phyloP scores from a whole-genome alignment of 2,329 filamentous ascomycete species.

The Ophiocordyceps robertsii region DNA sequence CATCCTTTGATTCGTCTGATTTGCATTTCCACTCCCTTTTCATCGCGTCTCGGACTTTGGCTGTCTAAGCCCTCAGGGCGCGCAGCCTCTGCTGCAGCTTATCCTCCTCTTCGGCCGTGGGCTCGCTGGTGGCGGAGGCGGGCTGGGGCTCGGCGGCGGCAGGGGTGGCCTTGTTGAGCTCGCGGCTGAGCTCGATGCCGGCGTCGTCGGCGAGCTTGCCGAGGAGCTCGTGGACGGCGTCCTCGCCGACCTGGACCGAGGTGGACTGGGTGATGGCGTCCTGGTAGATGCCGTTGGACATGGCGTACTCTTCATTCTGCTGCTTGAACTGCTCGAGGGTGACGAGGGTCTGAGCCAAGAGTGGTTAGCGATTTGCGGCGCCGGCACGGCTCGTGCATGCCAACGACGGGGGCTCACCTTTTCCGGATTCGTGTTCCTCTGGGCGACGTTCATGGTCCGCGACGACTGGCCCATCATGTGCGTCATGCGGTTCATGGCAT shows the following conservation, averaged over 20 bases:
- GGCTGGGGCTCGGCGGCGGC: constrained; percentile 45
- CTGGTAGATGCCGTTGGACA: constrained; percentile 65
- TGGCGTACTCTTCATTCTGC: constrained; percentile 51
- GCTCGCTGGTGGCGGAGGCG: constrained; percentile 30
- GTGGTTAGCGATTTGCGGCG: not conserved
- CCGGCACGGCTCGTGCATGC: not conserved
- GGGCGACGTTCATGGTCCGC: constrained; percentile 42
- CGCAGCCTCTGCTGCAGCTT: constrained; percentile 50
- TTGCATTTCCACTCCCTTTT: too few relatives aligned
- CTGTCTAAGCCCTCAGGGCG: constrained; percentile 30
- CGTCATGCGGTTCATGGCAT: constrained; percentile 52
- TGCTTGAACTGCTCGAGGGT: constrained; percentile 48
- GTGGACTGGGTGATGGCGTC: constrained; percentile 73
- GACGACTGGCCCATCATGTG: constrained; percentile 49
- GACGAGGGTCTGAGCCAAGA: constrained; percentile 32
- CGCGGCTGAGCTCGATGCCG: constrained; percentile 66
- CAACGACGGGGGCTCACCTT: constrained; percentile 20
- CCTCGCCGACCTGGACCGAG: constrained; percentile 57
- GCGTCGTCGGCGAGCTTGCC: constrained; percentile 79
- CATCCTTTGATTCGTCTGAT: too few relatives aligned
- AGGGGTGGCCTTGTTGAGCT: constrained; percentile 48
- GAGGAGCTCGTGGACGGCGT: constrained; percentile 77
- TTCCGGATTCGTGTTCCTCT: constrained; percentile 46
- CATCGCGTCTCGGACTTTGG: too few relatives aligned
- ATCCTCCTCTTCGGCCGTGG: constrained; percentile 68